phyloP scores from a whole-genome alignment of 768 basidiomycete species.

The Coprinopsis cinerea region DNA sequence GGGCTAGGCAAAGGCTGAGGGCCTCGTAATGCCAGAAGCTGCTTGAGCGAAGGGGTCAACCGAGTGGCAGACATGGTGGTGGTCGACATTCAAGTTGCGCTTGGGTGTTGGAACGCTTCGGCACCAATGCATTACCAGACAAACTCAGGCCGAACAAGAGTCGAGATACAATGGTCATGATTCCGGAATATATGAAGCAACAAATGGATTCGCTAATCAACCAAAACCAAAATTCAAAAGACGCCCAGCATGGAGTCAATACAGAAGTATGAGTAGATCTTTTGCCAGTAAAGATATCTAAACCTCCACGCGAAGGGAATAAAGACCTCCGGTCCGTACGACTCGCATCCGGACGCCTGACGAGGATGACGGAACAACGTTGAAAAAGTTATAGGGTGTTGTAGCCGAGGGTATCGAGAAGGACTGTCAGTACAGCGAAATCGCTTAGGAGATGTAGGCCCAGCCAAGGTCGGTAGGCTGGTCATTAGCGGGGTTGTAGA shows the following conservation, averaged over 20 bases:
- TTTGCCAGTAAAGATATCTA: conserved; percentile 1
- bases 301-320: background rate
- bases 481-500: conserved; percentile 42
- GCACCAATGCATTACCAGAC: background rate
- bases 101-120: background rate
- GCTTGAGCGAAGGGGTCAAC: conserved; percentile 66
- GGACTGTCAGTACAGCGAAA: background rate
- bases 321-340: background rate
- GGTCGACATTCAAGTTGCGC: background rate
- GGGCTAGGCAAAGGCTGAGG: conserved; percentile 57
- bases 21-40: conserved; percentile 61
- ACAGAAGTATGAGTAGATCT: background rate
- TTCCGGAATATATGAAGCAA: no score
- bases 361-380: background rate
- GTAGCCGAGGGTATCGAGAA: background rate
- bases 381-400: background rate
- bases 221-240: background rate
- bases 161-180: background rate
- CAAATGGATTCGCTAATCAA: background rate
- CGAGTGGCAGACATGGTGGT: conserved; percentile 35
- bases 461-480: conserved; percentile 48
- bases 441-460: conserved; percentile 36
- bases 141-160: background rate
- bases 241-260: background rate
- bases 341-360: background rate